Evolutionary conservation across 2,329 filamentous ascomycete species (phyloP), one percentile per base, ranked within the genome.

Genomic region (Ilyonectria sp.): DNA sequence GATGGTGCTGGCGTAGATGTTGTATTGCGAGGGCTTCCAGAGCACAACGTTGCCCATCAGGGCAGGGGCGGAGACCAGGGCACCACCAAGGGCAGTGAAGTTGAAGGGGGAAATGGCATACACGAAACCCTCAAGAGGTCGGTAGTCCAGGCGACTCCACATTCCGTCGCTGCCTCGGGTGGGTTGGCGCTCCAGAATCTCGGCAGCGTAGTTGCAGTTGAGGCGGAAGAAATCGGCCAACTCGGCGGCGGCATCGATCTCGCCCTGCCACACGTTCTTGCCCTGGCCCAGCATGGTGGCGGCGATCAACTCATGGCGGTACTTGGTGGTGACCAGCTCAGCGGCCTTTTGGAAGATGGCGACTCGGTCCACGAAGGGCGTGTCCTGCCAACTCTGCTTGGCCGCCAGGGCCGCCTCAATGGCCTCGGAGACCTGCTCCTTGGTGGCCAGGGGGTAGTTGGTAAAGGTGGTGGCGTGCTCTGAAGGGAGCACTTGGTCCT

Each of bases 251-350:
- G 95, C 89, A 80, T 98, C 95, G 69, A 98, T 98, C 87, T 98
- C 95, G 3, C 95, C 95, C 83, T 98, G 96, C 94, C 94, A 98
- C 44, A 94, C 94, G 80, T 98, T 98, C 89, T 98, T 98, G 76
- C 96, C 95, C 84, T 99, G 95, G 60, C 95, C 95, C 29, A 97
- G 86, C 90, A 98, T 97, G 3, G 96, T 98, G 33, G 94, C 90
- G 4, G 96, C 95, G 92, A 98, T 97, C 73, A 98, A 89, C 60
- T 98, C 94, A 83, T 97, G 97, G 78, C 96, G 90, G 83, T 98
- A 98, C 84, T 98, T 98, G 69, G 89, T 92, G 53, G 93, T 86
- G 69, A 98, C 90, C 60, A 98, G 86, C 79, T 98, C 95, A 9
- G 95, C 95, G 1, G 96, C 95, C 86, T 97, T 97, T 77, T 98